Percentiles rank a stretch among this genome's conserved stretches.
Conservation (phyloP, 129 eudicot genomes). For the Glebionis coronaria region DNA sequence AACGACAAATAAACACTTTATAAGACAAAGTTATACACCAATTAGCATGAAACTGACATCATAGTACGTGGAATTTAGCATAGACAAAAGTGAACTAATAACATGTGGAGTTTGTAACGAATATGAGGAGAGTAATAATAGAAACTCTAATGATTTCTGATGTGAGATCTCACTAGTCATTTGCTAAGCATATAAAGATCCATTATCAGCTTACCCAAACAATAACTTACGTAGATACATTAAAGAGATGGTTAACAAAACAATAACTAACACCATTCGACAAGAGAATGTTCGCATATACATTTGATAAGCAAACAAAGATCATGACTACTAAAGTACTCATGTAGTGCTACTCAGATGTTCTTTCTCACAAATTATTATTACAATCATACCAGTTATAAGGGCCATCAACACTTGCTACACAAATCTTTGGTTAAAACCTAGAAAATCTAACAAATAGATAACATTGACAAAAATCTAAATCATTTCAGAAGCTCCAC, state of each 20-base stretch:
- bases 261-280: background rate
- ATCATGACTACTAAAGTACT: background rate
- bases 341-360: background rate
- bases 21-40: background rate
- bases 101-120: background rate
- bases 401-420: background rate
- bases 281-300: background rate
- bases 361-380: background rate
- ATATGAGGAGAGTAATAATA: background rate
- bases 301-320: background rate
- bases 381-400: background rate
- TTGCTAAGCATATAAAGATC: background rate
- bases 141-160: constrained; percentile 1
- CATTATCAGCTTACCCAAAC: too few species aligned
- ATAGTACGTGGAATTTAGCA: background rate
- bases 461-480: too few species aligned
- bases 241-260: too few species aligned
- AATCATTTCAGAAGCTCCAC: too few species aligned
- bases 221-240: too few species aligned
- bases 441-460: too few species aligned
- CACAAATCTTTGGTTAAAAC: background rate
- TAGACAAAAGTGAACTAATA: background rate
- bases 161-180: constrained; percentile 1
- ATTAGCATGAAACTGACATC: background rate
- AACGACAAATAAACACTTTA: background rate